Percentiles rank a stretch among this genome's conserved stretches.
Conservation (phyloP, 345 rosid genomes). For the Boechera divaricarpa region DNA sequence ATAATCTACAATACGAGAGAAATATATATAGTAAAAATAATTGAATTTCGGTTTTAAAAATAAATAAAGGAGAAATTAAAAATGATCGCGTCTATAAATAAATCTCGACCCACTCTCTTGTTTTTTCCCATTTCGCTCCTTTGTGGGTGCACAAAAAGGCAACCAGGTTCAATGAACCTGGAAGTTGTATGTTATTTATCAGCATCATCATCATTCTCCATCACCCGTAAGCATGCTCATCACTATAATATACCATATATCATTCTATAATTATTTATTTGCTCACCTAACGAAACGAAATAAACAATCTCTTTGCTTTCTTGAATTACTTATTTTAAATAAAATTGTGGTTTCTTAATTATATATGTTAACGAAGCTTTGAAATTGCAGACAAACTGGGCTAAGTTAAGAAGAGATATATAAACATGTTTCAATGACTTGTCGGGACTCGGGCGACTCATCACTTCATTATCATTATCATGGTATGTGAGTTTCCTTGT, state of each 20-base stretch:
- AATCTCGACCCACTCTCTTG: slow-evolving; percentile 30
- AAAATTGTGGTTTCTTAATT: not conserved
- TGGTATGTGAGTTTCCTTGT: slow-evolving; percentile 24
- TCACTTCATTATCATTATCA: not conserved
- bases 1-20: not conserved
- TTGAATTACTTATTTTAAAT: not conserved
- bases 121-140: slow-evolving; percentile 23
- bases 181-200: slow-evolving; percentile 28
- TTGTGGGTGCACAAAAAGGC: slow-evolving; percentile 34
- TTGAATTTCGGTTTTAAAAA: not conserved
- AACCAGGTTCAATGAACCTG: slow-evolving; percentile 47
- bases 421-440: slow-evolving; percentile 6
- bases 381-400: slow-evolving; percentile 32
- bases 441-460: not conserved
- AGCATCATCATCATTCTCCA: slow-evolving; percentile 22
- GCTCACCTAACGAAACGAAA: slow-evolving; percentile 23
- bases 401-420: slow-evolving; percentile 22
- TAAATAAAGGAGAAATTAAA: slow-evolving; percentile 1
- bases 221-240: slow-evolving; percentile 33
- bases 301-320: slow-evolving; percentile 10
- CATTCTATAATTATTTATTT: not conserved
- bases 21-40: not conserved
- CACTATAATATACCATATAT: not conserved
- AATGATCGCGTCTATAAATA: slow-evolving; percentile 13
- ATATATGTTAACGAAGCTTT: slow-evolving; percentile 29